Percentiles rank a stretch among this genome's conserved stretches.
These are phyloP conservation scores for Cucurbita argyrosperma DNA, from an alignment of 306 rosid species.

Conservation along the genomic window DNA sequence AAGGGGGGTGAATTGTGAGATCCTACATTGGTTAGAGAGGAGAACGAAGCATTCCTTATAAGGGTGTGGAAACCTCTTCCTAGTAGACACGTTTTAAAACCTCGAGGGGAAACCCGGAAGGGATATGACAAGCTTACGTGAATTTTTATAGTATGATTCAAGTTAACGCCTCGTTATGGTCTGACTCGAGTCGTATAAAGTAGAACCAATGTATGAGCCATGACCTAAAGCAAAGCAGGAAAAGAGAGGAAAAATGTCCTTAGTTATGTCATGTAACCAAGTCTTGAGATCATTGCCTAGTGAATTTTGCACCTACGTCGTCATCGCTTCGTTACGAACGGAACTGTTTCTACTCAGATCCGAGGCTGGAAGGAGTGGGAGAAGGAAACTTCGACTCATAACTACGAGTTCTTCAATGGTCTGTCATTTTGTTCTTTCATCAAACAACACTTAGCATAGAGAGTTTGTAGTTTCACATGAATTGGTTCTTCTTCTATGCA, in stretches of 20 bases:
- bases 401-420: conserved; percentile 75
- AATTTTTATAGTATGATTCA: background rate
- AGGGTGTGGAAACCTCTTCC: too few species aligned
- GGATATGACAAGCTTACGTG: background rate
- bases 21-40: too few species aligned
- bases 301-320: background rate
- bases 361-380: conserved; percentile 99
- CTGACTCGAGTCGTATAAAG: background rate
- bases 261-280: background rate
- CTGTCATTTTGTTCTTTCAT: conserved; percentile 3
- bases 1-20: too few species aligned
- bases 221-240: background rate
- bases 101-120: too few species aligned
- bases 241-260: background rate
- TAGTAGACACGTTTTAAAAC: too few species aligned
- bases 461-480: background rate
- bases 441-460: background rate
- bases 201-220: background rate
- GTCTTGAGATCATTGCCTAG: background rate
- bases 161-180: background rate
- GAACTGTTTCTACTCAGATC: conserved; percentile 31
- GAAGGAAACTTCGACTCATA: conserved; percentile 57
- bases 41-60: too few species aligned
- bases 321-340: background rate
- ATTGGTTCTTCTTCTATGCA: background rate